Conservation (phyloP, 2,329 filamentous ascomycete genomes). For the Nemania sp. region DNA sequence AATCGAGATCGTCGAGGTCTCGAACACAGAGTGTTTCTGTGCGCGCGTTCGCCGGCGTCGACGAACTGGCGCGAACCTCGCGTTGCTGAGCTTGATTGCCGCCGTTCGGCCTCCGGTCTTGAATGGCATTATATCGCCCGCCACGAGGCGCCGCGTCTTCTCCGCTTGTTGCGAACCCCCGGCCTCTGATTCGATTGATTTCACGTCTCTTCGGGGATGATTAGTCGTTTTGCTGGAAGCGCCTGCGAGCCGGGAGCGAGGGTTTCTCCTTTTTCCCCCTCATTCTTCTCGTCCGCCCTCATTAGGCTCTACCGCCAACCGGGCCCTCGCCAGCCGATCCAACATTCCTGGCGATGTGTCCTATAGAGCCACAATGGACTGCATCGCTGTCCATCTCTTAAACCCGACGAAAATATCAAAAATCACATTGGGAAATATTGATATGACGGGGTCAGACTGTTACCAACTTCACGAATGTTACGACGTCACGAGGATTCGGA, state of each 20-base stretch:
- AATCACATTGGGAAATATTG: slow-evolving; percentile 24
- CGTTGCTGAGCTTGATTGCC: slow-evolving; percentile 29
- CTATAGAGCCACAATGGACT: slow-evolving; percentile 22
- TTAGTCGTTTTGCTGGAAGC: slow-evolving; percentile 39
- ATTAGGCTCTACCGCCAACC: slow-evolving; percentile 4
- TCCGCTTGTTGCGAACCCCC: slow-evolving; percentile 38
- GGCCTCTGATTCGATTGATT: slow-evolving; percentile 37
- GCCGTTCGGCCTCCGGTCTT: slow-evolving; percentile 25
- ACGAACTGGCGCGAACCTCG: slow-evolving; percentile 36
- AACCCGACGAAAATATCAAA: slow-evolving; percentile 13
- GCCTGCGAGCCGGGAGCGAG: slow-evolving; percentile 36
- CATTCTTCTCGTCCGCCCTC: background rate
- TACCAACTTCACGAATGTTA: slow-evolving; percentile 29
- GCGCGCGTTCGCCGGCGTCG: slow-evolving; percentile 32
- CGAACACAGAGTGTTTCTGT: slow-evolving; percentile 27
- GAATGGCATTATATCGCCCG: slow-evolving; percentile 29
- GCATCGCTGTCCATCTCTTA: background rate
- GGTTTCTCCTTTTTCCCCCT: slow-evolving; percentile 22
- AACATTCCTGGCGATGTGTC: slow-evolving; percentile 6
- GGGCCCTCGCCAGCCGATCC: slow-evolving; percentile 1
- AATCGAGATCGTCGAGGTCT: slow-evolving; percentile 35
- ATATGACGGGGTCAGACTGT: slow-evolving; percentile 30
- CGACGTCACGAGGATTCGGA: slow-evolving; percentile 22
- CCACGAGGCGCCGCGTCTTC: slow-evolving; percentile 34
- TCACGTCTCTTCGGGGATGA: slow-evolving; percentile 36